Conservation (phyloP, 2,329 filamentous ascomycete species). For the Cercospora janseana region DNA sequence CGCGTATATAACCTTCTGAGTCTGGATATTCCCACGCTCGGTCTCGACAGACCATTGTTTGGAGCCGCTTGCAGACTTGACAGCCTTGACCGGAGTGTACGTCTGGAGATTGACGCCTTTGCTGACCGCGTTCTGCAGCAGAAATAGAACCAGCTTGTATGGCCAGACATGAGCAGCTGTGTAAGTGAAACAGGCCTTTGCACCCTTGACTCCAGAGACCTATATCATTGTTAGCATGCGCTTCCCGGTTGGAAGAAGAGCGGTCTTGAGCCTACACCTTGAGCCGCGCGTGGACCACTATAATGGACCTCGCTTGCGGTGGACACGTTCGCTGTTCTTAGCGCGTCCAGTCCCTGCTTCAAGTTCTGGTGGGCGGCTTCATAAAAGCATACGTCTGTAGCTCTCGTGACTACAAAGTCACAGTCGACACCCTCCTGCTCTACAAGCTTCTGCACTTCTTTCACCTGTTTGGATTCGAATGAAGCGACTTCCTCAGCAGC, state of each 20-base stretch:
- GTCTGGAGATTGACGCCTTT: conserved; percentile 70
- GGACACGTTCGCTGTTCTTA: conserved; percentile 34
- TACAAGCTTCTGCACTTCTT: conserved; percentile 40
- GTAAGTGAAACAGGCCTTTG: conserved; percentile 38
- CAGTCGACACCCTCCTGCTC: conserved; percentile 45
- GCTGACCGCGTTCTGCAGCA: conserved; percentile 27
- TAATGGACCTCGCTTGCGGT: conserved; percentile 36
- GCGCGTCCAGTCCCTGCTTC: conserved; percentile 34
- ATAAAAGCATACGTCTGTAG: conserved; percentile 43
- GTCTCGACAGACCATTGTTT: conserved; percentile 26
- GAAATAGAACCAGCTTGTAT: conserved; percentile 33
- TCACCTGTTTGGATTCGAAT: conserved; percentile 38
- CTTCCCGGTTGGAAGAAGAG: background rate
- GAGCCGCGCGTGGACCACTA: conserved; percentile 31
- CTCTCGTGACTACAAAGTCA: conserved; percentile 46
- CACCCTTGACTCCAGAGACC: conserved; percentile 42
- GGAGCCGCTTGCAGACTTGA: conserved; percentile 64
- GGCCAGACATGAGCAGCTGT: conserved; percentile 51
- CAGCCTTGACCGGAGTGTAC: conserved; percentile 66
- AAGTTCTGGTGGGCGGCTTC: conserved; percentile 27
- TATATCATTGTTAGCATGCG: conserved; percentile 17
- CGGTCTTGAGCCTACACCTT: conserved; percentile 28
- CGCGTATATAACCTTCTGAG: conserved; percentile 37
- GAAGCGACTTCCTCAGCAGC: conserved; percentile 35
- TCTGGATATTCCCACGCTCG: conserved; percentile 29